Evolutionary conservation across 345 rosid genomes (phyloP), one percentile per base, ranked within the genome.

Genomic region (Raphanus raphanistrum): DNA sequence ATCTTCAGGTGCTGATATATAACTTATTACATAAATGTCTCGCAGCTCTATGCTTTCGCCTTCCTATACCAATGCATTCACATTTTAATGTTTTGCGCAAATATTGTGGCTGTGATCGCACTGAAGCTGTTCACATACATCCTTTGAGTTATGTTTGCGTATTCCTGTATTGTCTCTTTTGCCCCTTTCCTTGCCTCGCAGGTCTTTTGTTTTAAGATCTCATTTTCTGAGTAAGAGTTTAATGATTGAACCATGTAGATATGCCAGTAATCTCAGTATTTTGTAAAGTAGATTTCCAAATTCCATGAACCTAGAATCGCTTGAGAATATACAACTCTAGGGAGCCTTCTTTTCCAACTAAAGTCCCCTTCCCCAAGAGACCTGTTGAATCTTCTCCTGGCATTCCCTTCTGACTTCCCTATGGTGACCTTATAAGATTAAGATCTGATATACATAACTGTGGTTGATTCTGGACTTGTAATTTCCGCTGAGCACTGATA

Each of bases 1-100:
- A 96, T 90, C 91, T 93, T 71, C 99, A 96, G 99, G 99, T 96
- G 48, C 72, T 29, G 9, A 68, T 29, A 12, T 60, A 26, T 73
- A 35, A 48, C 57, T 52, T 36, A 9, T 52, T 35, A 35, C 32
- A 61, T 55, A 36, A 52, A 8, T 55, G 6, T 62, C 41, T 52
- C 58, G 36, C 74, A 60, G 43, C 10, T 63, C 6, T 74, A 54
- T 68, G 33, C 70, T 73, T 63, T 62, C 10, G 2, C 21, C 69
- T 73, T 45, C 74, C 36, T 26, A 16, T 50, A 17, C 45, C 54
- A 45, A 43, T 35, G 17, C 54, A 12, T 3, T 21, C 11, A 6
- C 25, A 66, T 31, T 32, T 72, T 71, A 8, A 32, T 45, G 55
- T 59, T 57, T 59, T 16, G 60, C 8, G 17, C 54, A 45, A 45